Conservation (phyloP, 2,329 filamentous ascomycete genomes). For the Fusarium sp. region DNA sequence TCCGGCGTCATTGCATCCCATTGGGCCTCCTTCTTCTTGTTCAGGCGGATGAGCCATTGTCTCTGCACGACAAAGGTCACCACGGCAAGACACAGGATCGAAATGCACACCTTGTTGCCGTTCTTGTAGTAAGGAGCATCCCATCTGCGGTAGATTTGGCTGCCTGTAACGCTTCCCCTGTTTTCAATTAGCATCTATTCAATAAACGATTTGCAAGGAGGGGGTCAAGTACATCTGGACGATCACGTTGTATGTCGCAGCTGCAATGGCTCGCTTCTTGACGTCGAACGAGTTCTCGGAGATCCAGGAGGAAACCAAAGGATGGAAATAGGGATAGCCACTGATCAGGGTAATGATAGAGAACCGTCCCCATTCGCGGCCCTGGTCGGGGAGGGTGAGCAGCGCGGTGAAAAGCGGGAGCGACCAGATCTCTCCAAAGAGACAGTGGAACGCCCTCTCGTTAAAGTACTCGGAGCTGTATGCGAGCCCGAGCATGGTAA, state of each 20-base stretch:
- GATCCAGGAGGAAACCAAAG: slow-evolving; percentile 61
- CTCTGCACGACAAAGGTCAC: slow-evolving; percentile 60
- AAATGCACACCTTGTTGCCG: slow-evolving; percentile 66
- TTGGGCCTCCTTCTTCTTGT: slow-evolving; percentile 57
- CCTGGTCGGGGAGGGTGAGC: slow-evolving; percentile 57
- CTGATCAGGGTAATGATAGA: slow-evolving; percentile 61
- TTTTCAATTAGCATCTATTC: slow-evolving; percentile 1
- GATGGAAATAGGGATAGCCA: slow-evolving; percentile 67
- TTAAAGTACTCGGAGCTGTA: slow-evolving; percentile 65
- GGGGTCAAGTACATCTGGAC: slow-evolving; percentile 51
- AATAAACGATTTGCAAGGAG: neutral
- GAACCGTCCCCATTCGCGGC: slow-evolving; percentile 62
- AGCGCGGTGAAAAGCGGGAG: slow-evolving; percentile 62
- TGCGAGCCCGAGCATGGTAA: slow-evolving; percentile 63
- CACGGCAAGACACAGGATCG: slow-evolving; percentile 59
- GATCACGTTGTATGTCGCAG: slow-evolving; percentile 59
- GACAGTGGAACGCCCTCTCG: slow-evolving; percentile 62
- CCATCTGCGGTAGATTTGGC: slow-evolving; percentile 60
- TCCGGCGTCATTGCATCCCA: slow-evolving; percentile 58
- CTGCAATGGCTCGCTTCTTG: slow-evolving; percentile 58
- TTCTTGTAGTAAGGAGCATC: slow-evolving; percentile 65
- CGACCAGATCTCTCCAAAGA: slow-evolving; percentile 62
- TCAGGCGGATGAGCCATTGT: slow-evolving; percentile 54
- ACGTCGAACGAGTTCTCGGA: slow-evolving; percentile 60
- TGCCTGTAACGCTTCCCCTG: slow-evolving; percentile 53